Evolutionary conservation across 108 stramenopile genomes (phyloP), one percentile per base, ranked within the genome.

Genomic region (Stephanodiscus minutulus): DNA sequence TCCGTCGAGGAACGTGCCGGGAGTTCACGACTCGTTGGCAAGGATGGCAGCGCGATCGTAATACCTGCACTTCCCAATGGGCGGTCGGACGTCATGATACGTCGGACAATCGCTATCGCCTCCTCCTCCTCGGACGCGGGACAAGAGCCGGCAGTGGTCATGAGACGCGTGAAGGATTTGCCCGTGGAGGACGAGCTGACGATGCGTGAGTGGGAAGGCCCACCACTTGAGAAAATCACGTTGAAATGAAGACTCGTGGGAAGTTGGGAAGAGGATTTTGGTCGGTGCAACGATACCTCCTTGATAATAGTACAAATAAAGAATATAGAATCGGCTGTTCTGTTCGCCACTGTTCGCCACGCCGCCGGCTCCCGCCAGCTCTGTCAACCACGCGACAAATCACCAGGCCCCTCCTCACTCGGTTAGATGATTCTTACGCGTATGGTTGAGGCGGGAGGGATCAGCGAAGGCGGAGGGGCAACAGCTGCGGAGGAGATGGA

Each of bases 161-260:
- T 78, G 70, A 70, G 77, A 50, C 63, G 77, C 27, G 77, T 78
- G 58, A 78, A 66, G 25, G 64, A 78, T 41, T 55, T 78, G 24
- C 70, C 77, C 8, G 70, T 78, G 20, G 70, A 78, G 15, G 77
- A 78, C 61, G 77, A 78, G 49, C 58, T 78, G 41, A 71, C 77
- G n/a, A 55, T 78, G 59, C 69, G 77, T 44, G 77, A 78, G 22
- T 78, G 57, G 52, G 77, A 78, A 55, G 77, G 77, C 9, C 77
- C 77, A 3, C 56, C 64, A 9, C n/a, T 70, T 21, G 77, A 77
- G 8, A 59, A 70, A 29, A 53, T 78, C 24, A 25, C 35, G 13
- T 71, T 67, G 77, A 47, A 49, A 24, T 21, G 7, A 52, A 7
- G 17, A n/a, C n/a, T n/a, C n/a, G n/a, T n/a, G n/a, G n/a, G n/a